Evolutionary conservation across 257 asterid genomes (phyloP).

Genomic region (Lycium barbarum): DNA sequence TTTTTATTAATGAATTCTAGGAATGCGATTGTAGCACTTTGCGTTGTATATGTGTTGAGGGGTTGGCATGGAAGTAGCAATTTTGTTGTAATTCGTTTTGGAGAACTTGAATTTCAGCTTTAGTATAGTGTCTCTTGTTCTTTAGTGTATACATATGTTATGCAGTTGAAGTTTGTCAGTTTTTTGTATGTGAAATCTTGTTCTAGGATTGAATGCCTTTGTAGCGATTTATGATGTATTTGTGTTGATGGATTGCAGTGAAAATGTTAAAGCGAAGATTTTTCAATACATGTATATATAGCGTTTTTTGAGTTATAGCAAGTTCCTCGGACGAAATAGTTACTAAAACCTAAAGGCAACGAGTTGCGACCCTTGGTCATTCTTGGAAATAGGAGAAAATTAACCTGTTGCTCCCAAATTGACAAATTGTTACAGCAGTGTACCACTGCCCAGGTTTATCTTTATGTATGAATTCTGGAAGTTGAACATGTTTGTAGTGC

Average conservation of each 20-base stretch:
- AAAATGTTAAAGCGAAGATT: not conserved
- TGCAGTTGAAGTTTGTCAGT: not conserved
- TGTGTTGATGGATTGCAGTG: not conserved
- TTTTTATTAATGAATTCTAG: not conserved
- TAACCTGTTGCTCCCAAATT: not conserved
- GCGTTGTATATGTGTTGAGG: not conserved
- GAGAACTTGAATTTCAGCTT: not conserved
- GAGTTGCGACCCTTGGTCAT: not conserved
- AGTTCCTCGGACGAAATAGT: not conserved
- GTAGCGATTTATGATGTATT: not conserved
- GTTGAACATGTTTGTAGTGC: not conserved
- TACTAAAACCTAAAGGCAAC: not conserved
- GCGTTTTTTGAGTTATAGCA: not conserved
- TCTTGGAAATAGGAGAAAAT: not conserved
- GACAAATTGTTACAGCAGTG: not conserved
- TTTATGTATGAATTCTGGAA: not conserved
- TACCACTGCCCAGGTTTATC: not conserved
- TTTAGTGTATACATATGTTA: slow-evolving; percentile 8
- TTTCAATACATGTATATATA: not conserved
- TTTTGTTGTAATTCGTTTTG: not conserved
- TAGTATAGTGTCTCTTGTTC: not conserved
- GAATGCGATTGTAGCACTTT: not conserved
- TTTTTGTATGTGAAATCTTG: not conserved
- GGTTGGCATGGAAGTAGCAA: not conserved
- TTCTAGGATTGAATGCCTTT: not conserved